phyloP scores from a whole-genome alignment of 768 basidiomycete species.

The Podaxis sp. region DNA sequence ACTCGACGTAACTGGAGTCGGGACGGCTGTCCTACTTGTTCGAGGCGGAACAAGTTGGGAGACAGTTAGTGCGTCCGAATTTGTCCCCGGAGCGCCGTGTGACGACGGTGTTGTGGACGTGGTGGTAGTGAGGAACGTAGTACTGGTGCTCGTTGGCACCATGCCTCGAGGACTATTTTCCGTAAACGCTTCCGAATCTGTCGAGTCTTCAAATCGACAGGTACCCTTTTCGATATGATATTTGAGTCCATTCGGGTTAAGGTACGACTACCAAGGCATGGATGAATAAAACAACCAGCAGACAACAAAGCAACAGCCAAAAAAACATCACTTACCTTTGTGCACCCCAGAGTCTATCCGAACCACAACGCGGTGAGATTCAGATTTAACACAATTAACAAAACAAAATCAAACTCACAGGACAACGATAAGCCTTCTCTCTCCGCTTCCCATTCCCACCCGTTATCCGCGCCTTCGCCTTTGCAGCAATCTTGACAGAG shows the following conservation, averaged over 20 bases:
- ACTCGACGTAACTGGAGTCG: not conserved
- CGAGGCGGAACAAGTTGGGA: not conserved
- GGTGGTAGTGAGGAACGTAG: not conserved
- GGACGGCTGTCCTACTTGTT: not conserved
- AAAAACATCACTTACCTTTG: constrained; percentile 37
- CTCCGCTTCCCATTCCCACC: constrained; percentile 19
- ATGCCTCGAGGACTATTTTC: constrained; percentile 5
- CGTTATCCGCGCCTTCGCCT: constrained; percentile 8
- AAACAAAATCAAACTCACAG: constrained; percentile 30
- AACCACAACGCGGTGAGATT: not conserved
- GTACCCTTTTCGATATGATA: constrained; percentile 67
- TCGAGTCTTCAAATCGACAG: constrained; percentile 38
- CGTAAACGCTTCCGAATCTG: constrained; percentile 4
- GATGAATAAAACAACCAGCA: not conserved
- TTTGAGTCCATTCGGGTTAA: constrained; percentile 64
- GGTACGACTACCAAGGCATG: constrained; percentile 39
- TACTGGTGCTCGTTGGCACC: not conserved
- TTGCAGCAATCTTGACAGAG: constrained; percentile 8
- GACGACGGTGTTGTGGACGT: not conserved
- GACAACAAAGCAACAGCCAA: not conserved
- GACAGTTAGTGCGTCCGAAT: not conserved
- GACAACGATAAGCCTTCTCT: constrained; percentile 46
- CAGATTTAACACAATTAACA: not conserved
- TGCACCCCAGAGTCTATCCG: constrained; percentile 40
- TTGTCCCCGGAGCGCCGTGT: not conserved